Conservation (phyloP, 192 early-diverging fungal species). For the Coemansia sp. region DNA sequence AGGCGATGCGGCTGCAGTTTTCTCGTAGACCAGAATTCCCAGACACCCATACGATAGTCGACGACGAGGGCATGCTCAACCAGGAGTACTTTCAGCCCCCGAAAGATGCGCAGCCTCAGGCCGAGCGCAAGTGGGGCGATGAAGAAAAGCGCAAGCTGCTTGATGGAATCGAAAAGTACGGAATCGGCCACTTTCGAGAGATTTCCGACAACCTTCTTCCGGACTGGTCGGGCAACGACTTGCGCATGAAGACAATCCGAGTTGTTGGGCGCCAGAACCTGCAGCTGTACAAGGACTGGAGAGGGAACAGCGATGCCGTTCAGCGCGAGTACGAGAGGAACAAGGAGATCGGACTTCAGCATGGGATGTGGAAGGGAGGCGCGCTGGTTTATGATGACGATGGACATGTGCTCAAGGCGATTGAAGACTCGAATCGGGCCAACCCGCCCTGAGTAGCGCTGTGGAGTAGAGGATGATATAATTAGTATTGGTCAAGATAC, state of each 20-base stretch:
- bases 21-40: slow-evolving; percentile 82
- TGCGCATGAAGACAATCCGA: slow-evolving; percentile 83
- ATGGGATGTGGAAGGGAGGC: slow-evolving; percentile 79
- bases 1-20: slow-evolving; percentile 82
- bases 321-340: slow-evolving; percentile 76
- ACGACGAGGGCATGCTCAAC: slow-evolving; percentile 81
- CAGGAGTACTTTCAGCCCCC: slow-evolving; percentile 80
- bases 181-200: slow-evolving; percentile 88
- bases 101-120: slow-evolving; percentile 60
- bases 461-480: not conserved
- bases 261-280: slow-evolving; percentile 87
- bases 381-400: slow-evolving; percentile 84
- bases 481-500: not conserved
- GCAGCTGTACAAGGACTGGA: slow-evolving; percentile 87
- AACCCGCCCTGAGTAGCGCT: slow-evolving; percentile 25
- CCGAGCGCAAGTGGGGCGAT: slow-evolving; percentile 83
- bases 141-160: slow-evolving; percentile 75
- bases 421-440: slow-evolving; percentile 47
- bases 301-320: slow-evolving; percentile 71
- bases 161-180: slow-evolving; percentile 79
- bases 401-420: slow-evolving; percentile 67
- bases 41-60: slow-evolving; percentile 83
- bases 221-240: slow-evolving; percentile 78
- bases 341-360: slow-evolving; percentile 76
- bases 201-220: slow-evolving; percentile 78